Conservation (phyloP, 1,284 basidiomycete species). For the Sphaerobolus stellatus region DNA sequence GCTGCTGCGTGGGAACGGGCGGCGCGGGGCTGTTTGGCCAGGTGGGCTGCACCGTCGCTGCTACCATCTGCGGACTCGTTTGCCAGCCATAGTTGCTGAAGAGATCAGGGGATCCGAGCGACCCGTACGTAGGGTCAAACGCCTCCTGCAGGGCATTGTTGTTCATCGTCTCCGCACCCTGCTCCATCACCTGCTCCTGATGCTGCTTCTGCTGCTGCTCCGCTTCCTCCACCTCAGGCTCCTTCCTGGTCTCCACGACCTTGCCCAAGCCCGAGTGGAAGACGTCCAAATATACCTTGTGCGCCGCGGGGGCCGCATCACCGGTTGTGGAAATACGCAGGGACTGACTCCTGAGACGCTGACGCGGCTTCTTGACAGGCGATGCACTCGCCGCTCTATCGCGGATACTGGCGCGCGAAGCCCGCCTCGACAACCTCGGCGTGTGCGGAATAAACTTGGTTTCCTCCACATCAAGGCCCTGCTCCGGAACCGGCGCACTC, state of each 20-base stretch:
- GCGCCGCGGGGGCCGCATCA: neutral
- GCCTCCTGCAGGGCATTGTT: neutral
- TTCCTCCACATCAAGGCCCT: neutral
- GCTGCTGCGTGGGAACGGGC: neutral
- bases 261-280: neutral
- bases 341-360: neutral
- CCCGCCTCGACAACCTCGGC: neutral
- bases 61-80: neutral
- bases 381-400: constrained; percentile 4
- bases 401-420: neutral
- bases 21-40: neutral
- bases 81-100: neutral
- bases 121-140: neutral
- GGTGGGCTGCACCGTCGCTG: neutral
- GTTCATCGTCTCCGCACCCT: neutral
- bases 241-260: neutral
- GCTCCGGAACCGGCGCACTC: neutral
- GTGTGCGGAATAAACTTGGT: constrained; percentile 6
- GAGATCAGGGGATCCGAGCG: neutral
- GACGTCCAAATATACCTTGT: neutral
- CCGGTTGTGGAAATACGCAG: neutral
- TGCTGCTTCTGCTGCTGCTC: neutral
- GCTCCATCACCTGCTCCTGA: neutral
- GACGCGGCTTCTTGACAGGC: neutral
- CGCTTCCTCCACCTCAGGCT: neutral